These are phyloP conservation scores for Didymella pinodella DNA, from an alignment of 2,329 filamentous ascomycete species.

Conservation along the genomic window DNA sequence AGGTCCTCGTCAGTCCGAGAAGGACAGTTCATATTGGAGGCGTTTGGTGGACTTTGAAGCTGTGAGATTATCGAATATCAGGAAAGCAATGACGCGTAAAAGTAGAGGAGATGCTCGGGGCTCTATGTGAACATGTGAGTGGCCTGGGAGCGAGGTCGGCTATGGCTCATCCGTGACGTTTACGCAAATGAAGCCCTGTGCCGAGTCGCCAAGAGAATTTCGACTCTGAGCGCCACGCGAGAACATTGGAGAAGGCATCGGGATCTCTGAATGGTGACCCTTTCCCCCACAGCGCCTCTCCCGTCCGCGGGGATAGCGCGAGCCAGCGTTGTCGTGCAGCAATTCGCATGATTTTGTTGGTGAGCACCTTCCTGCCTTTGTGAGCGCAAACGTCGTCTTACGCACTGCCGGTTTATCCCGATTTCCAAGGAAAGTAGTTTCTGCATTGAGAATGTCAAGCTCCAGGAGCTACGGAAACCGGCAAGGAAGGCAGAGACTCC, in stretches of 20 bases:
- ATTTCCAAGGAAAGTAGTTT: conserved; percentile 7
- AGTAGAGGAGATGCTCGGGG: conserved; percentile 19
- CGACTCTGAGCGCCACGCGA: conserved; percentile 23
- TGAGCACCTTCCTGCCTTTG: conserved; percentile 16
- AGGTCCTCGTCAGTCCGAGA: conserved; percentile 39
- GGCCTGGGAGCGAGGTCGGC: conserved; percentile 24
- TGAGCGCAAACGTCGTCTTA: not conserved
- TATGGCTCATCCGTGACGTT: conserved; percentile 31
- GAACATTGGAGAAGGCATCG: conserved; percentile 7
- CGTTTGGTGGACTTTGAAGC: not conserved
- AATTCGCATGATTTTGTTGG: conserved; percentile 3
- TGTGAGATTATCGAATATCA: conserved; percentile 1
- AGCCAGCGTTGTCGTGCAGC: conserved; percentile 5
- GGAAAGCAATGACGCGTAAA: conserved; percentile 29
- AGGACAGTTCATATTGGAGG: conserved; percentile 42
- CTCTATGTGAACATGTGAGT: conserved; percentile 28
- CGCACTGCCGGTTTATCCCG: conserved; percentile 11
- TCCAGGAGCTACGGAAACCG: conserved; percentile 2
- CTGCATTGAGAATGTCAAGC: conserved; percentile 5
- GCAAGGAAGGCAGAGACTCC: not conserved
- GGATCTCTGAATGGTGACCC: conserved; percentile 7
- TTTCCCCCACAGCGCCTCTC: conserved; percentile 12
- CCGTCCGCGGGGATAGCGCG: conserved; percentile 16
- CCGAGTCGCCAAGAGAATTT: conserved; percentile 27
- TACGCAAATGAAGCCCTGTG: conserved; percentile 24